Conservation (phyloP, 176 grass and related monocot genomes). For the Triticum turgidum region DNA sequence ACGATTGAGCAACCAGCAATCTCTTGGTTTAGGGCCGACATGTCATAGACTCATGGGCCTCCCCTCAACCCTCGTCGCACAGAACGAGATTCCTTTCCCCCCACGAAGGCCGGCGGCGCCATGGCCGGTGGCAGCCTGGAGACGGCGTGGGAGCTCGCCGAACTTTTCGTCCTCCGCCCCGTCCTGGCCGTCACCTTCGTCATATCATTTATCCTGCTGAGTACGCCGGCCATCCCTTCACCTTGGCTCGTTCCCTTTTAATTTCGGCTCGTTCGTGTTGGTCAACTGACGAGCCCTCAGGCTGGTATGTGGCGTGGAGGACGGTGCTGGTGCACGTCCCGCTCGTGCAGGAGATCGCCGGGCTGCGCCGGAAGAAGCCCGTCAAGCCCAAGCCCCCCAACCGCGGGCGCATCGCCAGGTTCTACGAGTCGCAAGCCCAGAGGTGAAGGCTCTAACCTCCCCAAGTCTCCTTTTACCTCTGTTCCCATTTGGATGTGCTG, state of each 20-base stretch:
- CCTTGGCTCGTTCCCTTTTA: neutral
- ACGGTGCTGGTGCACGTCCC: constrained; percentile 94
- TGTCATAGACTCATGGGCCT: neutral
- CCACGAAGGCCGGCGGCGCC: constrained; percentile 1
- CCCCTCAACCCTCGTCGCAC: neutral
- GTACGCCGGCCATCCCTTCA: constrained; percentile 31
- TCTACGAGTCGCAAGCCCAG: constrained; percentile 58
- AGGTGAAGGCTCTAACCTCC: constrained; percentile 26
- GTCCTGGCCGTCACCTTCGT: constrained; percentile 72
- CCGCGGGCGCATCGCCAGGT: constrained; percentile 54
- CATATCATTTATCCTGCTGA: constrained; percentile 65
- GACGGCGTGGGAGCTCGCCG: constrained; percentile 40
- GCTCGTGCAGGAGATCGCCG: constrained; percentile 90
- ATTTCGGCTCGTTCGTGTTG: neutral
- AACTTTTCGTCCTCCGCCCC: constrained; percentile 66
- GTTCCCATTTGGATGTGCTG: neutral
- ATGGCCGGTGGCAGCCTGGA: constrained; percentile 23
- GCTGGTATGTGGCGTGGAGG: constrained; percentile 97
- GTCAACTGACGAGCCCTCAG: constrained; percentile 31
- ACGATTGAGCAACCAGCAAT: neutral
- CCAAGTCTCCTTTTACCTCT: neutral
- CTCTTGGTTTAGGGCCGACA: neutral
- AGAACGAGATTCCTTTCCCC: neutral
- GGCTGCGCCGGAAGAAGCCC: constrained; percentile 85
- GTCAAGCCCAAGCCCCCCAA: constrained; percentile 71